These are phyloP conservation scores for Closterium sp. DNA, from an alignment of 139 green algal genomes.

Conservation along the genomic window DNA sequence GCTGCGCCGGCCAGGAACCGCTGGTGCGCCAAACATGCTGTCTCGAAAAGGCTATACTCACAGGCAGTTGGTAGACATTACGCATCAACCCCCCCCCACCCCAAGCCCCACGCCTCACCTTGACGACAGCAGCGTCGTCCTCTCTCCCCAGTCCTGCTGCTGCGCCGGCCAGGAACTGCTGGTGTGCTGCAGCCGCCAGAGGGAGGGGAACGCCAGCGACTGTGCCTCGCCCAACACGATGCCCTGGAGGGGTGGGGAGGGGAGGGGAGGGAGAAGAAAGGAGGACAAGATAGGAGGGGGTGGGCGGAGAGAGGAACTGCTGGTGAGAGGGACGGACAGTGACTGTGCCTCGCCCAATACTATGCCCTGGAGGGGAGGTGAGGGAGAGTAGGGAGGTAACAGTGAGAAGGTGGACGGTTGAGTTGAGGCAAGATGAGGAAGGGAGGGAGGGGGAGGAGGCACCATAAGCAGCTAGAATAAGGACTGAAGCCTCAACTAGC, in stretches of 20 bases:
- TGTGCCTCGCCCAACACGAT: slow-evolving; percentile 51
- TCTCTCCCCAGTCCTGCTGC: slow-evolving; percentile 29
- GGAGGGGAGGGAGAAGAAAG: background rate
- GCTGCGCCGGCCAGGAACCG: slow-evolving; percentile 41
- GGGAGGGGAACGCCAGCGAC: slow-evolving; percentile 45
- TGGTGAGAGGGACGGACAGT: background rate
- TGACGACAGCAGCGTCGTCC: slow-evolving; percentile 43
- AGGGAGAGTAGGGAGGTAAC: background rate
- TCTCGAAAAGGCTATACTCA: too few relatives aligned
- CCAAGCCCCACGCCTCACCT: slow-evolving; percentile 24
- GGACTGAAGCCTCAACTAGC: too few relatives aligned
- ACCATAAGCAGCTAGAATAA: too few relatives aligned
- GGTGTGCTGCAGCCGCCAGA: slow-evolving; percentile 49
- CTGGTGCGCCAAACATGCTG: too few relatives aligned
- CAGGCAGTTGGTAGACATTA: too few relatives aligned
- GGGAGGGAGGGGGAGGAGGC: too few relatives aligned
- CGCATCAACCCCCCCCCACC: too few relatives aligned
- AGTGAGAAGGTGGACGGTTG: background rate
- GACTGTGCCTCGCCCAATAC: background rate
- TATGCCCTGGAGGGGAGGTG: too few relatives aligned
- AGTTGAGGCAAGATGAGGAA: background rate
- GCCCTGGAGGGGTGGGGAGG: slow-evolving; percentile 15
- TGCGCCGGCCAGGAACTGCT: slow-evolving; percentile 52
- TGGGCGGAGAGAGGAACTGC: background rate
- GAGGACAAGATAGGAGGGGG: background rate